Percentiles rank a stretch among this genome's conserved stretches.
These are phyloP conservation scores for Ascocoryne sarcoides DNA, from an alignment of 2,329 filamentous ascomycete species.

Conservation along the genomic window DNA sequence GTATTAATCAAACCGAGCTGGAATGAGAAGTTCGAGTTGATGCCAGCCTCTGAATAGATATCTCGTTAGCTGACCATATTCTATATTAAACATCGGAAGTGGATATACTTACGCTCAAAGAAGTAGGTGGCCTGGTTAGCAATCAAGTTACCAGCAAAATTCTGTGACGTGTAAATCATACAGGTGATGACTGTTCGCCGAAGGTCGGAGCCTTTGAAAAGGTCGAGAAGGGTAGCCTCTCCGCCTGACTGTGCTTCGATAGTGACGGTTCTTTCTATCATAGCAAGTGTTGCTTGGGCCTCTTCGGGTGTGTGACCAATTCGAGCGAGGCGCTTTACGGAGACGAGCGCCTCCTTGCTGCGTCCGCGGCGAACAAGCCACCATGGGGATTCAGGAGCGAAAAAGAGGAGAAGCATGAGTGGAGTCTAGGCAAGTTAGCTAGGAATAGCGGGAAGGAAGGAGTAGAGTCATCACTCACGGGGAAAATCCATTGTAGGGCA, in stretches of 20 bases:
- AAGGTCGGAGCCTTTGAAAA: slow-evolving; percentile 46
- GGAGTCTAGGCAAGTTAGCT: slow-evolving; percentile 30
- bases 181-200: slow-evolving; percentile 49
- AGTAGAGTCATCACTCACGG: slow-evolving; percentile 18
- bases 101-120: slow-evolving; percentile 20
- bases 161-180: slow-evolving; percentile 49
- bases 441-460: neutral
- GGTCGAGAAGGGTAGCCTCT: slow-evolving; percentile 39
- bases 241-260: slow-evolving; percentile 38
- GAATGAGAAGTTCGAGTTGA: slow-evolving; percentile 45
- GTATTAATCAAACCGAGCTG: slow-evolving; percentile 56
- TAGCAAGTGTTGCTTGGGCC: slow-evolving; percentile 38
- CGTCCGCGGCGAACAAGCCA: slow-evolving; percentile 41
- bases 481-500: slow-evolving; percentile 38
- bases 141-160: slow-evolving; percentile 52
- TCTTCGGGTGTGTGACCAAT: slow-evolving; percentile 22
- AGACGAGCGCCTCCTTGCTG: slow-evolving; percentile 32
- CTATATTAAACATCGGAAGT: slow-evolving; percentile 1
- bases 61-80: slow-evolving; percentile 21
- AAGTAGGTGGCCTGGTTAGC: slow-evolving; percentile 38
- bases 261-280: slow-evolving; percentile 50
- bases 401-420: slow-evolving; percentile 39
- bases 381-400: slow-evolving; percentile 37
- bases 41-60: slow-evolving; percentile 47
- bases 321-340: slow-evolving; percentile 42